Conservation (phyloP, 169 alveolate species). For the Plasmodium knowlesi region DNA sequence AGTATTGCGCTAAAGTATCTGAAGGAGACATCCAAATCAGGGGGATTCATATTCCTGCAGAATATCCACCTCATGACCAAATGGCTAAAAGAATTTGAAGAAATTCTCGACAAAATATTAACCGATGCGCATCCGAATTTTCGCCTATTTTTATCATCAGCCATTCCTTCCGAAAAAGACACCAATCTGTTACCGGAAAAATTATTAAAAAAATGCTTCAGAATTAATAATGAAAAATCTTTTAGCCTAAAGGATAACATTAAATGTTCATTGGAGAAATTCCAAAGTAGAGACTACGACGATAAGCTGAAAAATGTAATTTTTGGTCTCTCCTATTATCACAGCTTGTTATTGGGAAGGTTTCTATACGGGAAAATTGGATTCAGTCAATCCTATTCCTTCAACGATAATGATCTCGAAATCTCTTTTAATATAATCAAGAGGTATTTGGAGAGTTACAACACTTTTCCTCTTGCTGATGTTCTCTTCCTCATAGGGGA, state of each 20-base stretch:
- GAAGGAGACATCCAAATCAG: slow-evolving; percentile 92
- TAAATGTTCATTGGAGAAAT: slow-evolving; percentile 79
- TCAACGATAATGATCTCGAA: slow-evolving; percentile 97
- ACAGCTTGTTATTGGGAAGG: slow-evolving; percentile 95
- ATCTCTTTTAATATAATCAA: slow-evolving; percentile 95
- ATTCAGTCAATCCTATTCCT: slow-evolving; percentile 95
- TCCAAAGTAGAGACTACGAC: slow-evolving; percentile 89
- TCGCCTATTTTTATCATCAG: slow-evolving; percentile 95
- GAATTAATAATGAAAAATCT: slow-evolving; percentile 76
- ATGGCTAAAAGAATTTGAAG: slow-evolving; percentile 94
- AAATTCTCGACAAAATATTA: slow-evolving; percentile 93
- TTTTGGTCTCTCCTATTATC: slow-evolving; percentile 96
- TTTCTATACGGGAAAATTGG: slow-evolving; percentile 97
- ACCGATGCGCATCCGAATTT: slow-evolving; percentile 94
- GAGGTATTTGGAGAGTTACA: slow-evolving; percentile 91
- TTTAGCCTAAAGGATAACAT: slow-evolving; percentile 78
- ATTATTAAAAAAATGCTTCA: slow-evolving; percentile 45
- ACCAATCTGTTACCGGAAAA: slow-evolving; percentile 60
- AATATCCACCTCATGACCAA: slow-evolving; percentile 96
- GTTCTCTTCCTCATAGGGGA: slow-evolving; percentile 96
- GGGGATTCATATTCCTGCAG: slow-evolving; percentile 95
- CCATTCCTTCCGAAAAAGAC: slow-evolving; percentile 58
- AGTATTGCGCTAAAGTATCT: slow-evolving; percentile 94
- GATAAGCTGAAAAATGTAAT: slow-evolving; percentile 94
- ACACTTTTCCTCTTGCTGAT: slow-evolving; percentile 96